phyloP scores from a whole-genome alignment of 2,329 filamentous ascomycete genomes.

The Nemania sp. region DNA sequence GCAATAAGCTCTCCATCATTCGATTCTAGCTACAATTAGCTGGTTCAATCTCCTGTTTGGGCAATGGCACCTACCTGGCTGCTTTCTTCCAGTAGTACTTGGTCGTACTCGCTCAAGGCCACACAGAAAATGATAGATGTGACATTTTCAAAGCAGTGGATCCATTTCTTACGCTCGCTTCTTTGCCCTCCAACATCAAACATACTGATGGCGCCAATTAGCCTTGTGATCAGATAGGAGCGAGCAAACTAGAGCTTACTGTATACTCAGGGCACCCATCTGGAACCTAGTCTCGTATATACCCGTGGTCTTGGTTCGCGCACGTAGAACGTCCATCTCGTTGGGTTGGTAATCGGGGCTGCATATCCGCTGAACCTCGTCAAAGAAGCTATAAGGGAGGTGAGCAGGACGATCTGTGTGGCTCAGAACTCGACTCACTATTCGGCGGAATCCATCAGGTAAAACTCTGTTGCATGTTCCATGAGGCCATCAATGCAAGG shows the following conservation, averaged over 20 bases:
- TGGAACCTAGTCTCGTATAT: slow-evolving; percentile 99
- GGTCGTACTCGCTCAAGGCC: slow-evolving; percentile 96
- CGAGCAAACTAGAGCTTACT: slow-evolving; percentile 62
- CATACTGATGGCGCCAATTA: slow-evolving; percentile 67
- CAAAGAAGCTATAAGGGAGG: slow-evolving; percentile 77
- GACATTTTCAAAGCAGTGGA: slow-evolving; percentile 99
- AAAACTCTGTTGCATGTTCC: slow-evolving; percentile 96
- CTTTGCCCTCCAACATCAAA: slow-evolving; percentile 97
- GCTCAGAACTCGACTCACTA: slow-evolving; percentile 61
- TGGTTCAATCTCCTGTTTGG: neutral
- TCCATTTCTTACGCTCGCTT: slow-evolving; percentile 99
- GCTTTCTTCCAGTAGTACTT: slow-evolving; percentile 93
- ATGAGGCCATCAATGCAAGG: slow-evolving; percentile 79
- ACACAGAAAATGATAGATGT: slow-evolving; percentile 99
- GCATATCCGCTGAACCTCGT: slow-evolving; percentile 85
- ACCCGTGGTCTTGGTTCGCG: slow-evolving; percentile 96
- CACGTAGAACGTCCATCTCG: slow-evolving; percentile 92
- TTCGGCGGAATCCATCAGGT: slow-evolving; percentile 97
- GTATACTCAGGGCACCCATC: slow-evolving; percentile 98
- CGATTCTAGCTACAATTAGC: slow-evolving; percentile 69
- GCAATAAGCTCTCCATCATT: slow-evolving; percentile 97
- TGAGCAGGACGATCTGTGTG: slow-evolving; percentile 28
- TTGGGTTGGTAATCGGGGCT: slow-evolving; percentile 84
- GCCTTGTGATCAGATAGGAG: neutral
- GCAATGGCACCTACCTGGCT: slow-evolving; percentile 71